A percentile compares a stretch with the other conserved stretches of the same genome.
These are phyloP conservation scores for Bullera alba DNA, from an alignment of 768 basidiomycete genomes.

Conservation along the genomic window DNA sequence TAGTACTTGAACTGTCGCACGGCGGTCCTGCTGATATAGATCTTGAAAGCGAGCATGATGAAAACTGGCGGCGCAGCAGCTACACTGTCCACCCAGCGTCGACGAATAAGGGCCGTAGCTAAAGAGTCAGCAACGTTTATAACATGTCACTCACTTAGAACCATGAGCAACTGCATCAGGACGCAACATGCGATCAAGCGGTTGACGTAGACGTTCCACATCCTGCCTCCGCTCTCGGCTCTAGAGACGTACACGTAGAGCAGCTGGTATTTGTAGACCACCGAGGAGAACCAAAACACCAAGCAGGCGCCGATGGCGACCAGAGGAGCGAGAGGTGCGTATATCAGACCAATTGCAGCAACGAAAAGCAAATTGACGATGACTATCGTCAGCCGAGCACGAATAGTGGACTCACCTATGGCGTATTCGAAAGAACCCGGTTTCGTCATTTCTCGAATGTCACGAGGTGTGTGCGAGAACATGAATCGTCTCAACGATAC, in stretches of 20 bases:
- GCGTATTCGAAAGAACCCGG: constrained; percentile 31
- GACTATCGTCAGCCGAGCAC: constrained; percentile 35
- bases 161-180: constrained; percentile 65
- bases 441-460: constrained; percentile 46
- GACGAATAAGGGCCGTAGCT: constrained; percentile 60
- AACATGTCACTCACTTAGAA: constrained; percentile 61
- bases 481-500: constrained; percentile 40
- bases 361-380: constrained; percentile 59
- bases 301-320: constrained; percentile 73
- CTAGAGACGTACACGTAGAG: constrained; percentile 88
- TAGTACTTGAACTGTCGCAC: constrained; percentile 69
- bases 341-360: constrained; percentile 86
- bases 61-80: constrained; percentile 80
- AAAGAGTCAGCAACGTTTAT: neutral
- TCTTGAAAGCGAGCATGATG: constrained; percentile 71
- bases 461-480: constrained; percentile 46
- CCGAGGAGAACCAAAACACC: constrained; percentile 65
- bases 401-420: constrained; percentile 8
- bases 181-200: constrained; percentile 69
- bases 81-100: constrained; percentile 60
- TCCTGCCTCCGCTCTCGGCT: constrained; percentile 85
- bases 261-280: constrained; percentile 75
- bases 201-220: constrained; percentile 93
- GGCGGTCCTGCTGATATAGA: constrained; percentile 67
- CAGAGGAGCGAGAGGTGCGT: constrained; percentile 88